phyloP scores from a whole-genome alignment of 441 rosid genomes.

The Adansonia grandidieri region DNA sequence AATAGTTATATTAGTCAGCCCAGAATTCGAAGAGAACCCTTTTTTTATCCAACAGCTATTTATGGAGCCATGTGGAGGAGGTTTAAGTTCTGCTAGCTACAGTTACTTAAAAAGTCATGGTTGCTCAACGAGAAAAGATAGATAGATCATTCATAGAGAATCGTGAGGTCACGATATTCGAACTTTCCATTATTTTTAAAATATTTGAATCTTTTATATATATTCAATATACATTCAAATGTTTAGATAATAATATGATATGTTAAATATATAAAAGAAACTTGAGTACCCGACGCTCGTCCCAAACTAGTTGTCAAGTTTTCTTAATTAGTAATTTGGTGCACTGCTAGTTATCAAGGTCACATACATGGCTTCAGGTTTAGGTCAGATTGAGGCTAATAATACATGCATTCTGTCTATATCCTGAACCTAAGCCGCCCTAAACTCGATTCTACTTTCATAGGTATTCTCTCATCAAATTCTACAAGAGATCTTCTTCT shows the following conservation, averaged over 20 bases:
- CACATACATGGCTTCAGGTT: constrained; percentile 21
- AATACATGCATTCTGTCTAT: constrained; percentile 2
- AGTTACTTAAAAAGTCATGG: neutral
- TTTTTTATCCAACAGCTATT: neutral
- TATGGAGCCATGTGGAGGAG: constrained; percentile 30
- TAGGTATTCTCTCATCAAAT: neutral
- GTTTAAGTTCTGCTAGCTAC: constrained; percentile 1
- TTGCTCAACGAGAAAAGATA: neutral
- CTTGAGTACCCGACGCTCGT: too few species aligned
- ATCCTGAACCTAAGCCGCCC: constrained; percentile 7
- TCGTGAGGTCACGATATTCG: too few species aligned
- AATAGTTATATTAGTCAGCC: constrained; percentile 2
- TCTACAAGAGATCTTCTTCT: neutral
- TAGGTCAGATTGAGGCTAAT: neutral
- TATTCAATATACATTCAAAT: too few species aligned
- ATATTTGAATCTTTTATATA: too few species aligned
- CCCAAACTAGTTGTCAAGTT: too few species aligned
- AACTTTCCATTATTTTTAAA: too few species aligned
- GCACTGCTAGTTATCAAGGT: neutral
- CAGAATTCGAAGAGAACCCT: neutral
- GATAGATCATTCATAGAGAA: too few species aligned
- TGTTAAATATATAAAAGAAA: too few species aligned
- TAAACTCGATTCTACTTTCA: neutral
- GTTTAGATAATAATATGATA: too few species aligned
- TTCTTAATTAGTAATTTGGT: neutral